Percentiles rank a stretch among this genome's conserved stretches.
Conservation (phyloP, 768 basidiomycete species). For the Leccinum disarticulatum region DNA sequence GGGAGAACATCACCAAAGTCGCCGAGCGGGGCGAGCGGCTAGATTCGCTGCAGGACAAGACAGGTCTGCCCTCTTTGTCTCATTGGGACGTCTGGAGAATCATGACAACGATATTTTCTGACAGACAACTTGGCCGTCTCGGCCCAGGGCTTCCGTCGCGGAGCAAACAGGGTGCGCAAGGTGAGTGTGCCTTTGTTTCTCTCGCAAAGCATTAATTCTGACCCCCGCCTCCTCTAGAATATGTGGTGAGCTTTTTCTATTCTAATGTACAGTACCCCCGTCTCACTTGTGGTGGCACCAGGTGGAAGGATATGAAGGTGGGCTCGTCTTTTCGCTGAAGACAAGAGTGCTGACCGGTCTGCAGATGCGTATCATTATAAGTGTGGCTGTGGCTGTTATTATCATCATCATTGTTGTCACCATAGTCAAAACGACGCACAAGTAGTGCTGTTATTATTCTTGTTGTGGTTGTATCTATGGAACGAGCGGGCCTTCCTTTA, state of each 20-base stretch:
- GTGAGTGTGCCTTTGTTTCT: slow-evolving; percentile 38
- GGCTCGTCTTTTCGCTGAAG: slow-evolving; percentile 16
- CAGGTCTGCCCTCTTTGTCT: slow-evolving; percentile 59
- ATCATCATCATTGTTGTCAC: slow-evolving; percentile 95
- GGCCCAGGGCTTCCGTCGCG: slow-evolving; percentile 97
- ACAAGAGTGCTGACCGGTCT: slow-evolving; percentile 13
- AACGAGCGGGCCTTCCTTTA: slow-evolving; percentile 25
- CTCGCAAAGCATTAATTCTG: slow-evolving; percentile 2
- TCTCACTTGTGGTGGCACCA: slow-evolving; percentile 29
- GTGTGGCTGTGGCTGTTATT: slow-evolving; percentile 83
- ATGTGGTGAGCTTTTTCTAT: slow-evolving; percentile 71
- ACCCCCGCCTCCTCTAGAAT: slow-evolving; percentile 48
- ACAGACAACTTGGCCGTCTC: slow-evolving; percentile 95
- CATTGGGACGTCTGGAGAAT: background rate
- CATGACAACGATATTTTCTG: background rate
- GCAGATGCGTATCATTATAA: slow-evolving; percentile 97
- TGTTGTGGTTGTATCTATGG: slow-evolving; percentile 48
- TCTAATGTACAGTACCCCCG: background rate
- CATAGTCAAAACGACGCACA: slow-evolving; percentile 81
- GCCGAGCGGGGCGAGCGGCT: slow-evolving; percentile 93
- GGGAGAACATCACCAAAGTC: slow-evolving; percentile 95
- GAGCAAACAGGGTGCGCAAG: slow-evolving; percentile 97
- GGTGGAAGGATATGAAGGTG: slow-evolving; percentile 99
- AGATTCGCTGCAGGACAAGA: slow-evolving; percentile 96
- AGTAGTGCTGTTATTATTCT: slow-evolving; percentile 31